phyloP scores from a whole-genome alignment of 2,329 filamentous ascomycete genomes.

The Sarocladiaceae sp. region DNA sequence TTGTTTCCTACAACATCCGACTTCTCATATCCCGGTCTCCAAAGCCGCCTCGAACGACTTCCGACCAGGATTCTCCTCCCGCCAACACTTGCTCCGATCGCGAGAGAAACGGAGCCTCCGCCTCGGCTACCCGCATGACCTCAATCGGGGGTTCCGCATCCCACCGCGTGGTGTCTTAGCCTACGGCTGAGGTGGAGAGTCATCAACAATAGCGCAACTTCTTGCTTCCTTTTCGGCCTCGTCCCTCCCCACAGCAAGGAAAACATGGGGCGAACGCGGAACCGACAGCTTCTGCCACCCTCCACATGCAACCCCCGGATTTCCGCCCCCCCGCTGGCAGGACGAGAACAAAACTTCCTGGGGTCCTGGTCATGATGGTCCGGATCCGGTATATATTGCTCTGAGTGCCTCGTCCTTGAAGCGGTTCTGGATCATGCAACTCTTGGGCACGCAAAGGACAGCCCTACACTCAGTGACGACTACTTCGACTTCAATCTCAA shows the following conservation, averaged over 20 bases:
- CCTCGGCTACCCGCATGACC: conserved; percentile 1
- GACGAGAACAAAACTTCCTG: too few species aligned
- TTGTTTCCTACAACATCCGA: too few species aligned
- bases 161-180: background rate
- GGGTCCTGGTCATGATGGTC: background rate
- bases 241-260: background rate
- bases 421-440: background rate
- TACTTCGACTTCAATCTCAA: background rate
- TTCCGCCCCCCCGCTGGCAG: background rate
- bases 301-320: conserved; percentile 6
- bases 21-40: background rate
- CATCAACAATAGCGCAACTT: conserved; percentile 1
- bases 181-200: conserved; percentile 7
- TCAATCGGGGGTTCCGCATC: conserved; percentile 3
- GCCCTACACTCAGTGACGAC: background rate
- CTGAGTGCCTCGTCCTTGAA: background rate
- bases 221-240: background rate
- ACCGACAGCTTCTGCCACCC: background rate
- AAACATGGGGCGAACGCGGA: background rate
- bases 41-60: too few species aligned
- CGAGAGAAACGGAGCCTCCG: background rate
- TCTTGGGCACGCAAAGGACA: background rate
- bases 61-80: too few species aligned
- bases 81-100: background rate
- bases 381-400: conserved; percentile 4